These are phyloP conservation scores for Pulicaria dysenterica DNA, from an alignment of 129 eudicot genomes.

Conservation along the genomic window DNA sequence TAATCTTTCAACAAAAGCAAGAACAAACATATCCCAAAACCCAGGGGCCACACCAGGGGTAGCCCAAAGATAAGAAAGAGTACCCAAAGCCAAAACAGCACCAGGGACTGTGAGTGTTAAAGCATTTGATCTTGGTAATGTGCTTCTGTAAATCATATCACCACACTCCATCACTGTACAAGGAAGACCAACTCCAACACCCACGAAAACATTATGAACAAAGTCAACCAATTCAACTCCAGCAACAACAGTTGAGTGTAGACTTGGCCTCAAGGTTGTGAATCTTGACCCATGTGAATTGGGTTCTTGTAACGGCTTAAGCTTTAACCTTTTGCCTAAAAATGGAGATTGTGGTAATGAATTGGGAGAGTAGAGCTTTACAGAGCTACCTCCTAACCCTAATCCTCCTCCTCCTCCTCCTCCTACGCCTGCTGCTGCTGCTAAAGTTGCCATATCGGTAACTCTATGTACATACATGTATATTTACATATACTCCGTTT, in stretches of 20 bases:
- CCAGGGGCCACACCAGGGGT: slow-evolving; percentile 99
- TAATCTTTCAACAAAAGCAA: slow-evolving; percentile 88
- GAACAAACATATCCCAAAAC: slow-evolving; percentile 99
- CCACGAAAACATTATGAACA: slow-evolving; percentile 74
- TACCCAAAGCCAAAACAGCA: slow-evolving; percentile 74
- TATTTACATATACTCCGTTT: slow-evolving; percentile 27
- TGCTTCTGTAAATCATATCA: slow-evolving; percentile 90
- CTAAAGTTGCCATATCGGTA: slow-evolving; percentile 60
- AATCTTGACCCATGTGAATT: slow-evolving; percentile 32
- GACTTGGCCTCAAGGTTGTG: slow-evolving; percentile 46
- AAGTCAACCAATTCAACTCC: slow-evolving; percentile 52
- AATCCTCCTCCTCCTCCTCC: slow-evolving; percentile 53
- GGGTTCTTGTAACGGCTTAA: slow-evolving; percentile 47
- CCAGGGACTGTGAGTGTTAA: slow-evolving; percentile 85
- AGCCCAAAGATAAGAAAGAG: slow-evolving; percentile 97
- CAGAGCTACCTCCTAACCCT: slow-evolving; percentile 46
- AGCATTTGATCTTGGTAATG: slow-evolving; percentile 79
- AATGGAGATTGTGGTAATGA: slow-evolving; percentile 56
- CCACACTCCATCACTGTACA: slow-evolving; percentile 99
- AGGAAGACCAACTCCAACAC: slow-evolving; percentile 98
- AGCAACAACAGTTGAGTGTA: slow-evolving; percentile 46
- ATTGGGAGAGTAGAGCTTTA: slow-evolving; percentile 43
- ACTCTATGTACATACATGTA: slow-evolving; percentile 17
- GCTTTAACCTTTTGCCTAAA: slow-evolving; percentile 59
- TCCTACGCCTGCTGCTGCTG: slow-evolving; percentile 46